Evolutionary conservation across 2,329 filamentous ascomycete genomes (phyloP), one percentile per base, ranked within the genome.

Genomic region (Alternaria brassicae): DNA sequence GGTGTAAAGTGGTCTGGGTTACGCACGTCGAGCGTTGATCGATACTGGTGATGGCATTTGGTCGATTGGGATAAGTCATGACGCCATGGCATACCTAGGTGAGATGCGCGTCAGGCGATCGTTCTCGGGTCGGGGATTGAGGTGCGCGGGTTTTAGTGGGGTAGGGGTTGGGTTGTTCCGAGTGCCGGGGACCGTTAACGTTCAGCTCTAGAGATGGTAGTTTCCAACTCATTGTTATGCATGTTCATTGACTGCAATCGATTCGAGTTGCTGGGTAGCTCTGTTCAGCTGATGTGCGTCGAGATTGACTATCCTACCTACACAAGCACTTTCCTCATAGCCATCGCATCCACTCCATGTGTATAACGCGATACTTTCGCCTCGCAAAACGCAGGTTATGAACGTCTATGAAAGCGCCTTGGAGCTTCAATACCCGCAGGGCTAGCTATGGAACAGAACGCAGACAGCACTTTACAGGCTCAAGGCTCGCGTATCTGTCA

Each of bases 31-130:
- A 8, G 5, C 40, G 25, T 45, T 32, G 19, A 54, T 58, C 56
- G 56, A 53, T 39, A 23, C 39, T 39, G 17, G 32, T 17, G 32
- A 21, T 53, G 48, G 47, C 47, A 34, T 58, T 45, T 45, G 51
- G 62, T 65, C 58, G 62, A 52, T 59, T 49, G 30, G 49, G 39
- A 52, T 58, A 61, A 71, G 69, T 72, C 67, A 72, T 72, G 70
- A 72, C 70, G 70, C 58, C 56, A 71, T 71, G 48, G 45, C 54
- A 48, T 58, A 50, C 44, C n/a, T 15, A 32, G 32, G 27, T 59
- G 45, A 40, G 45, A 56, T 51, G 23, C 21, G 25, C 30, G 54
- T 53, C 27, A 61, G 56, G 56, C 52, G 45, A 62, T 59, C 58
- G 41, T 28, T 34, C 25, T 48, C 44, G 44, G 19, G 44, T 48